These are phyloP conservation scores for Trametes hirsuta DNA, from an alignment of 1,284 basidiomycete genomes.

Conservation along the genomic window DNA sequence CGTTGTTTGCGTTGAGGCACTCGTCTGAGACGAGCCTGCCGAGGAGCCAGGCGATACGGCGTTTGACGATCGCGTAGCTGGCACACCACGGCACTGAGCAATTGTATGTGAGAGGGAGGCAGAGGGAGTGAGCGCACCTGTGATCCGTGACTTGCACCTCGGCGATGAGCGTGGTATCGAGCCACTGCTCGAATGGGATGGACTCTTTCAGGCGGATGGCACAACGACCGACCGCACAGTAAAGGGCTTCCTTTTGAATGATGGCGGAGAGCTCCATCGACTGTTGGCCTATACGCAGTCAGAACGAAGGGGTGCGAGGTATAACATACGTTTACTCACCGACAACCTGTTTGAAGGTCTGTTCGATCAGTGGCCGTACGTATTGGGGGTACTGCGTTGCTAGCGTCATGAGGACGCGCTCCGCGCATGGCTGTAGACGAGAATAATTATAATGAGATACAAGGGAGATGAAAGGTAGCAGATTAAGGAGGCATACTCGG, in stretches of 20 bases:
- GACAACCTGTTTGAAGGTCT: conserved; percentile 57
- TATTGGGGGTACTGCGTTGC: conserved; percentile 74
- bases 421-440: conserved; percentile 76
- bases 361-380: conserved; percentile 72
- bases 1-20: conserved; percentile 61
- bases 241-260: conserved; percentile 84
- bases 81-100: too few relatives aligned
- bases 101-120: background rate
- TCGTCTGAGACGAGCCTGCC: conserved; percentile 82
- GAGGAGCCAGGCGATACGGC: conserved; percentile 88
- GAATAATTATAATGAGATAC: conserved; percentile 4
- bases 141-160: conserved; percentile 63
- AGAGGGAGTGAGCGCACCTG: conserved; percentile 44
- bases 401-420: conserved; percentile 83
- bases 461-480: background rate
- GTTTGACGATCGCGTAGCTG: conserved; percentile 86
- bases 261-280: conserved; percentile 63
- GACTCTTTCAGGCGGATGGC: conserved; percentile 64
- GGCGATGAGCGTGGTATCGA: conserved; percentile 55
- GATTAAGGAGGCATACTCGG: conserved; percentile 55
- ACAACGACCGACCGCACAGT: conserved; percentile 87
- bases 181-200: conserved; percentile 72
- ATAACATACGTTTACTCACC: conserved; percentile 41
- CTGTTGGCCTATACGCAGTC: conserved; percentile 46
- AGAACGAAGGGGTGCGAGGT: background rate